Evolutionary conservation across 2,329 filamentous ascomycete genomes (phyloP), one percentile per base, ranked within the genome.

Genomic region (Coniochaeta pulveracea): DNA sequence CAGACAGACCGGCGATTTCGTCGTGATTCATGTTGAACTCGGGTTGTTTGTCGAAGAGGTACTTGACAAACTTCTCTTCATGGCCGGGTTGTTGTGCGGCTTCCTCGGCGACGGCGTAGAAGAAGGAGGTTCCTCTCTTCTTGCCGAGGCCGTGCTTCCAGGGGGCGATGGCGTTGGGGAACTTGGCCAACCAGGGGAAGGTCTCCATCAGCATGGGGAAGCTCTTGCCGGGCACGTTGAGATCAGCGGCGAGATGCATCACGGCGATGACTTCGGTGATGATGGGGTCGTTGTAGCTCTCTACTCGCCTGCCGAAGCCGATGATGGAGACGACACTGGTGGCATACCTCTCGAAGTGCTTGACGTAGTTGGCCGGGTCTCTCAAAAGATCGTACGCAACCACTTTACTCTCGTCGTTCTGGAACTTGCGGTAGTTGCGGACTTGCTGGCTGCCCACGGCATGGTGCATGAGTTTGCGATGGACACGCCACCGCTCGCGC

Each of bases 121-220:
- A 70, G 48, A 71, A 71, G 35, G 63, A 58, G 34, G 59, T 55
- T 4, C 60, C 60, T 16, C 64, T 57, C 36, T 62, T 61, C 19
- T 48, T 45, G 19, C 62, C 61, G 3, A 67, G 45, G 3, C 61
- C 64, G 30, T 60, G 56, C 46, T 69, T 66, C 62, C 63, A 69
- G 1, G 66, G 66, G 4, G 60, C 59, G 41, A 67, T 60, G 42
- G 51, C 55, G 23, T 58, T 61, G 9, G 67, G 65, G 31, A 70
- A 62, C 12, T 51, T 58, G 14, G 65, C 59, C 10, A 68, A 54
- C 23, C 46, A 47, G 2, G 65, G 65, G 35, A 72, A 72, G 0
- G 67, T 72, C 46, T 72, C 69, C 56, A 74, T 60, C 18, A 75
- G 48, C 65, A 65, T 72, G 16, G 66, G 70, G 42, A 69, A 72